These are phyloP conservation scores for Triticum timopheevii DNA, from an alignment of 176 grass and related monocot genomes.

Conservation along the genomic window DNA sequence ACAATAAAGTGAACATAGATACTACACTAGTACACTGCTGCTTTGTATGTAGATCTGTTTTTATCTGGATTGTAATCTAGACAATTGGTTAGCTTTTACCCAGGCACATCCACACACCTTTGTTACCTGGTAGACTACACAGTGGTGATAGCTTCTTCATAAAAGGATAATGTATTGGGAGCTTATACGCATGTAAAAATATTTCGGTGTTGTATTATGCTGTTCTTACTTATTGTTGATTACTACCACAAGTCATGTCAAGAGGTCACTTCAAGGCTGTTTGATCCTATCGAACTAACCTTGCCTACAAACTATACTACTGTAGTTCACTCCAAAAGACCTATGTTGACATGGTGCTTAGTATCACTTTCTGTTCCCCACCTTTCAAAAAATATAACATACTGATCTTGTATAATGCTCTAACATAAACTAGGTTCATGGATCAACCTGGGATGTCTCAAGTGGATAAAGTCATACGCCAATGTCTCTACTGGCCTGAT, in stretches of 20 bases:
- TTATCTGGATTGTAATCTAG: background rate
- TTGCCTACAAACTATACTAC: background rate
- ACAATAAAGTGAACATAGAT: background rate
- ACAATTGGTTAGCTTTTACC: background rate
- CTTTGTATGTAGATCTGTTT: background rate
- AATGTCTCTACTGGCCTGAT: background rate
- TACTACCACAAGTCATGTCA: background rate
- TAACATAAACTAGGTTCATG: background rate
- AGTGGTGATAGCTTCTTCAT: too few relatives aligned
- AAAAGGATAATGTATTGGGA: background rate
- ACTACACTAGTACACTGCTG: background rate
- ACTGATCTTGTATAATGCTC: background rate
- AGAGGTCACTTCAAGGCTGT: background rate
- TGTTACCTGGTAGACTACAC: background rate
- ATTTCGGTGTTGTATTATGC: background rate
- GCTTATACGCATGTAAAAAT: background rate
- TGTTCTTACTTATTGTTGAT: background rate
- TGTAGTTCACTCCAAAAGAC: background rate
- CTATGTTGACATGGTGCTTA: background rate
- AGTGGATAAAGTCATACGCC: background rate
- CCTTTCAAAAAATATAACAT: background rate
- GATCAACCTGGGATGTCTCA: background rate
- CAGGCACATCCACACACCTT: background rate
- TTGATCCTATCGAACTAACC: background rate
- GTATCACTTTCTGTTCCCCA: background rate